Evolutionary conservation across 805 yeast genomes (phyloP).

Genomic region (Scheffersomyces lignosus): DNA sequence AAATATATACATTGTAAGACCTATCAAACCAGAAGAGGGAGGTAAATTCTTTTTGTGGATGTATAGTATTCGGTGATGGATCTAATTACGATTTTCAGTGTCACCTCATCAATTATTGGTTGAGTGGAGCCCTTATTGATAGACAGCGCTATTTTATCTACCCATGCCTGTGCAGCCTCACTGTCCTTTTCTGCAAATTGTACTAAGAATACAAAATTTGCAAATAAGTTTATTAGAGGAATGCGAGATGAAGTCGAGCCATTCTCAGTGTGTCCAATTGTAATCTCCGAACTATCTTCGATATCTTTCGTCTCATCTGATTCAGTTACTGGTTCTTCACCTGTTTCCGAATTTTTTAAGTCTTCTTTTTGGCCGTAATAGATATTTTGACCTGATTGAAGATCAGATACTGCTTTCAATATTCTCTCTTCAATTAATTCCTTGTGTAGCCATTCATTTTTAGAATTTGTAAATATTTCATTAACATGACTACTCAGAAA

Average conservation of each 20-base stretch:
- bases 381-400: too few species aligned
- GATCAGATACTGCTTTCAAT: not conserved
- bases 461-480: conserved; percentile 20
- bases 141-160: too few species aligned
- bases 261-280: too few species aligned
- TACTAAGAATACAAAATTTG: conserved; percentile 22
- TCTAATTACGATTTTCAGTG: conserved; percentile 17
- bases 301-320: conserved; percentile 1
- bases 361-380: not conserved
- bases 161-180: too few species aligned
- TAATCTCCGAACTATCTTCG: conserved; percentile 2
- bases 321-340: not conserved
- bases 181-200: too few species aligned
- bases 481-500: conserved; percentile 19
- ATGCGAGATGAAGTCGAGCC: conserved; percentile 5
- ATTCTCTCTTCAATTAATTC: conserved; percentile 10
- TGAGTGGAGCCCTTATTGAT: too few species aligned
- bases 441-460: conserved; percentile 31
- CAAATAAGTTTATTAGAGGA: conserved; percentile 9
- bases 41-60: conserved; percentile 20
- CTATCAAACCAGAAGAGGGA: conserved; percentile 14
- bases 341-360: not conserved
- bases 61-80: conserved; percentile 28
- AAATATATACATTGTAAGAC: too few species aligned
- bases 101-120: conserved; percentile 15